Conservation (phyloP, 306 rosid genomes). For the Dryas drummondii region DNA sequence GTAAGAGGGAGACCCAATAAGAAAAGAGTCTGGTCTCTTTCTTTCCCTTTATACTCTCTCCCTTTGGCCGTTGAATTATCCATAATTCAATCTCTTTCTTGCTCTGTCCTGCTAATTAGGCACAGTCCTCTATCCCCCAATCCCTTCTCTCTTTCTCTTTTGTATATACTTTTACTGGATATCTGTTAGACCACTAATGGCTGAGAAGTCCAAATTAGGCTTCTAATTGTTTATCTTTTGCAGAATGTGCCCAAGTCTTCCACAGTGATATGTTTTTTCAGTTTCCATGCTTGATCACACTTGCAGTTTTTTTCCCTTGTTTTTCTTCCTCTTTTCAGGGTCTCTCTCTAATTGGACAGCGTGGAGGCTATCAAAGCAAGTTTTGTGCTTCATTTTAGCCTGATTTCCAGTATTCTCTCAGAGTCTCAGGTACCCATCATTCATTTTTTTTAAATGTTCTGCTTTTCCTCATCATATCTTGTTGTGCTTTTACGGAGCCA, state of each 20-base stretch:
- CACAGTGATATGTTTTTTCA: not conserved
- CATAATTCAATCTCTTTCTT: not conserved
- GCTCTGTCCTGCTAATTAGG: not conserved
- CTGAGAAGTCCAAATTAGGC: constrained; percentile 18
- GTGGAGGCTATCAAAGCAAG: constrained; percentile 16
- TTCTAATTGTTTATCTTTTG: constrained; percentile 4
- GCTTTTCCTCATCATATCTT: not conserved
- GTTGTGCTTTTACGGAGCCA: not conserved
- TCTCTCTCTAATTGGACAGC: constrained; percentile 8
- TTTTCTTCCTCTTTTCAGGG: not conserved
- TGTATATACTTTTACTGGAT: not conserved
- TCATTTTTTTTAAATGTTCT: not conserved
- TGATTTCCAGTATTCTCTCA: constrained; percentile 17
- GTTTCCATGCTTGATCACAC: not conserved
- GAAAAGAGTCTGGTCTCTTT: constrained; percentile 5
- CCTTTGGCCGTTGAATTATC: not conserved
- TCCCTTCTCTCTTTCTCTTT: not conserved
- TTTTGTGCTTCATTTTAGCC: constrained; percentile 15
- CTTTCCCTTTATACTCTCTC: not conserved
- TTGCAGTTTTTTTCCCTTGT: not conserved
- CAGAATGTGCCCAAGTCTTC: constrained; percentile 11
- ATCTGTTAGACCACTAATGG: constrained; percentile 26
- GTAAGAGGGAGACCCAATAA: constrained; percentile 11
- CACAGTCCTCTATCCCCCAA: no score
- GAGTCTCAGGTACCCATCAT: constrained; percentile 28